Base-by-base conservation (phyloP, 1,139 yeast genomes). In the Kodamaea arcana region DNA sequence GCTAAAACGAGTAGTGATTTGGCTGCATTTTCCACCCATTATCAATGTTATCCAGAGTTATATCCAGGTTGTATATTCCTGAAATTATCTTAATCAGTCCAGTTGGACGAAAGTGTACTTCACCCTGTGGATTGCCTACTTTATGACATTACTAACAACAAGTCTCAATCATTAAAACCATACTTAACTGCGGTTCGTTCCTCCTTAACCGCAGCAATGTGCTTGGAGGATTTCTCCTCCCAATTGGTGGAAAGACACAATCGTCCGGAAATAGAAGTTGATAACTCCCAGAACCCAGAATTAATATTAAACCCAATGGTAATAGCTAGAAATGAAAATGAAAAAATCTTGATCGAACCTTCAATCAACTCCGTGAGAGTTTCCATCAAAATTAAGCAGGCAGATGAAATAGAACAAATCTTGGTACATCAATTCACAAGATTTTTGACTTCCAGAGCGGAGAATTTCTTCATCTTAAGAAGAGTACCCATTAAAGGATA, bases 181-280 rank as follows among this genome's bases (percentile, higher is more conserved):
- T 92, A 92, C 54, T 74, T 92, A 40, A 83, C 87, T 8, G 97
- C 97, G 1, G 98, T 92, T 20, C 82, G 98, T 58, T 78, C 85
- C 40, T 88, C 98, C 18, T 74, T 92, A 50, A 87, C 95, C 13
- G 97, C 97, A 8, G 96, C 97, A n/a, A 72, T 92, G 35, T 87
- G 96, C 51, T 70, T 92, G 46, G 94, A 90, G 55, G 92, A 90
- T 65, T 94, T 94, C 60, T 84, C 97, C 16, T 90, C 97, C 10
- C 96, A 90, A 60, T 75, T 85, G 41, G 96, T 85, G 12, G 99
- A 92, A 65, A 83, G 99, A 62, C 98, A 92, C 69, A 92, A 92
- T 64, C 78, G 94, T 45, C 99, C 99, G 4, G 99, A 92, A 60
- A 83, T 92, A 33, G 99, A 92, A 61, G 92, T 85, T 29, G 78